Conservation (phyloP, 768 basidiomycete species). For the Solioccasus polychromus region DNA sequence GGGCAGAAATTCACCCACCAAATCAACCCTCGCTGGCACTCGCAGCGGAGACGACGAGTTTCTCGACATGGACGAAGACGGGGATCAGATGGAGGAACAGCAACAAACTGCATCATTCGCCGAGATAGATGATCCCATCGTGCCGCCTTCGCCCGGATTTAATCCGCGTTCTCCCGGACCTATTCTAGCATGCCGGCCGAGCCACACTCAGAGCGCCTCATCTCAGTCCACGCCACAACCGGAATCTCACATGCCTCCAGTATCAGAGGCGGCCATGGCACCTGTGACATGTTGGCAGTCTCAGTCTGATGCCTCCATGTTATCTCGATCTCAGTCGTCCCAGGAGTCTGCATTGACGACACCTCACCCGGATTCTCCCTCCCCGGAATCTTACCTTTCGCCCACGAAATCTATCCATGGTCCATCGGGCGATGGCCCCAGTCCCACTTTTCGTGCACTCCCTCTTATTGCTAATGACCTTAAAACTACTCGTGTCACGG, state of each 20-base stretch:
- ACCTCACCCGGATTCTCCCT: constrained; percentile 28
- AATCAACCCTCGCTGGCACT: constrained; percentile 9
- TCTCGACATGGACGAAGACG: constrained; percentile 53
- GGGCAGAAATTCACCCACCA: constrained; percentile 9
- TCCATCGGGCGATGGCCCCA: constrained; percentile 24
- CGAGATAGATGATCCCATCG: constrained; percentile 51
- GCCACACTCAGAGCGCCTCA: constrained; percentile 8
- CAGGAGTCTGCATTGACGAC: constrained; percentile 15
- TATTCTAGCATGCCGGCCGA: constrained; percentile 6
- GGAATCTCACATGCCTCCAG: constrained; percentile 18
- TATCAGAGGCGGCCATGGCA: constrained; percentile 13
- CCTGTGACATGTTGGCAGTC: constrained; percentile 25
- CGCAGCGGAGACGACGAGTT: constrained; percentile 48
- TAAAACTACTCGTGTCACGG: constrained; percentile 62
- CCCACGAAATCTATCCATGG: constrained; percentile 17
- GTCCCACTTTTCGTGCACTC: constrained; percentile 63
- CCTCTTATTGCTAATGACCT: constrained; percentile 72
- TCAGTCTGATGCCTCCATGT: constrained; percentile 18
- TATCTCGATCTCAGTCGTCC: constrained; percentile 25
- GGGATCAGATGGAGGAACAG: constrained; percentile 22
- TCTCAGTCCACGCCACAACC: constrained; percentile 10
- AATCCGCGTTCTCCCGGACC: constrained; percentile 38
- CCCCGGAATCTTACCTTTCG: constrained; percentile 30
- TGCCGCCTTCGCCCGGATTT: constrained; percentile 41
- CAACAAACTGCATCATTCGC: constrained; percentile 17